These are phyloP conservation scores for Lyophyllum shimeji DNA, from an alignment of 768 basidiomycete species.

Conservation along the genomic window DNA sequence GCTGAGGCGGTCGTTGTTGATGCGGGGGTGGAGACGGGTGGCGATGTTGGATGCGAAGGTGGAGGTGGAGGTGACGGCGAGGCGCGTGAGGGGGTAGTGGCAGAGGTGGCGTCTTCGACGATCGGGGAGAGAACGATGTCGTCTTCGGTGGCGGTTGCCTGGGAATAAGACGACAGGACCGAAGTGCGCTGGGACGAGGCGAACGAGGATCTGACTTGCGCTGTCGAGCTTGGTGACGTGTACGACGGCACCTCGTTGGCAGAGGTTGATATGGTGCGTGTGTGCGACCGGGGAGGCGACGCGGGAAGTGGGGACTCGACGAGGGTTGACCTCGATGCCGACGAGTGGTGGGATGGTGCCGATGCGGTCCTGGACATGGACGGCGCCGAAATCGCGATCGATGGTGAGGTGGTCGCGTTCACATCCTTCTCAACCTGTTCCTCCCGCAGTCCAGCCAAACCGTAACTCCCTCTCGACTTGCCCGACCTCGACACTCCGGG, in stretches of 20 bases:
- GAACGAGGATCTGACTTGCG: not conserved
- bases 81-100: not conserved
- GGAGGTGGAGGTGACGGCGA: not conserved
- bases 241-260: no score
- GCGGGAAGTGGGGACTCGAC: no score
- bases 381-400: not conserved
- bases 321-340: no score
- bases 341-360: not conserved
- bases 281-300: no score
- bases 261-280: no score
- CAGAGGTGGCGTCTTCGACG: no score
- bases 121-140: not conserved
- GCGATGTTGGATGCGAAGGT: slow-evolving; percentile 1
- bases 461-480: not conserved
- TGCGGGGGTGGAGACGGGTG: not conserved
- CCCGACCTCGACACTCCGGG: not conserved
- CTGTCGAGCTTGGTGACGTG: not conserved
- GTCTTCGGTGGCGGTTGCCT: not conserved
- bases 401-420: not conserved
- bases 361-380: not conserved
- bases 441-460: not conserved
- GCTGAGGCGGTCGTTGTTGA: slow-evolving; percentile 6
- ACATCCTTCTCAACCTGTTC: not conserved
- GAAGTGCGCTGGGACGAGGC: slow-evolving; percentile 8
- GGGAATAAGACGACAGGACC: slow-evolving; percentile 8